Evolutionary conservation across 106 monocot species (phyloP), one percentile per base, ranked within the genome.

Genomic region (Platanthera guangdongensis): DNA sequence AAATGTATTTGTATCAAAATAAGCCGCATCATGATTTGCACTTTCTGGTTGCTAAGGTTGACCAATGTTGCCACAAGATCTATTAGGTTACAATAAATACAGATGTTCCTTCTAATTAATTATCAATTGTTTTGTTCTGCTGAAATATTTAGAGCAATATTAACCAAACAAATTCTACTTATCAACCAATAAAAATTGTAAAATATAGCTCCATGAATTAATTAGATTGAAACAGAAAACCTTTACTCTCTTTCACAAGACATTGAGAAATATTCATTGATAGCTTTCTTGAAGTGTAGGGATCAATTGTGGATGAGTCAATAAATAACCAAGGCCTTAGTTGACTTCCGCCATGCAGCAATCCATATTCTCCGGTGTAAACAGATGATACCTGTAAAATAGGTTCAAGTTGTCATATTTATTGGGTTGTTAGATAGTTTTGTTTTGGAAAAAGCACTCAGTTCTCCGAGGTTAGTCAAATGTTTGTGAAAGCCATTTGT

Each of bases 301-400:
- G 93, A 84, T 94, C 94, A 77, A 97, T 72, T 73, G 97, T 97
- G 28, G 97, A 97, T 67, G 91, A 94, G 82, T 97, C 97, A 68
- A 97, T 92, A 82, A 88, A 97, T 63, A 97, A 82, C 97, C 97
- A 94, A 39, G 97, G 89, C 51, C 80, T 88, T 80, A 85, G 30
- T 77, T 77, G 78, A 71, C 51, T 81, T 39, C 75, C 78, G 65
- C 49, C 52, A 68, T 71, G 55, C 48, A 97, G 81, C 72, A 94
- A 83, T 50, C 97, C 94, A 83, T 97, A 79, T 69, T 64, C 70
- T 80, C 93, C 93, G n/a, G 78, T 91, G 71, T 87, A 97, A 12
- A 92, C 97, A 78, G 89, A 89, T 84, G 90, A 77, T 77, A 97
- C 93, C 97, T 97, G 88, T 8, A 71, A 81, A 79, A 87, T 19